These are phyloP conservation scores for Solanum megistacrolobum DNA, from an alignment of 257 asterid genomes.

Conservation along the genomic window DNA sequence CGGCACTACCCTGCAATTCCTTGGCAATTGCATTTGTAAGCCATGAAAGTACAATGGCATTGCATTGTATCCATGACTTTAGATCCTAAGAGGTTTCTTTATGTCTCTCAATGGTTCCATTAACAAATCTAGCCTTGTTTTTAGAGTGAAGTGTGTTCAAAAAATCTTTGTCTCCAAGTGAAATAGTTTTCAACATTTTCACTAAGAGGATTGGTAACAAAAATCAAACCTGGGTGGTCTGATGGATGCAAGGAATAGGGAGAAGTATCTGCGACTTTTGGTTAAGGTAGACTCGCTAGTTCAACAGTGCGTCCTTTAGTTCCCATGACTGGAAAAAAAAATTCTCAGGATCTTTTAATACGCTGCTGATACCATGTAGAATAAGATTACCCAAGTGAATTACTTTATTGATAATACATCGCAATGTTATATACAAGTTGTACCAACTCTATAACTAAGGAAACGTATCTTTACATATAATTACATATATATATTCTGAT, in stretches of 20 bases:
- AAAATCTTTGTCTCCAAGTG: neutral
- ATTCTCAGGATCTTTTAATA: too few species aligned
- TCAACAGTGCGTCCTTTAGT: neutral
- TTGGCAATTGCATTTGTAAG: neutral
- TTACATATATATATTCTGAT: too few species aligned
- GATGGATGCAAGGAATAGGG: neutral
- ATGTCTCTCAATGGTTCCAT: neutral
- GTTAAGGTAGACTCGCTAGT: neutral
- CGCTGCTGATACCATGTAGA: too few species aligned
- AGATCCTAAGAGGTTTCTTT: neutral
- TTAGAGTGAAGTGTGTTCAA: neutral
- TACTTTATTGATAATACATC: too few species aligned
- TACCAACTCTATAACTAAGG: too few species aligned
- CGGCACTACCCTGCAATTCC: neutral
- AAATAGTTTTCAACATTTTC: neutral
- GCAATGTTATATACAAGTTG: too few species aligned
- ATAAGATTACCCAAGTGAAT: too few species aligned
- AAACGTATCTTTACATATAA: too few species aligned
- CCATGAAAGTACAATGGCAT: neutral
- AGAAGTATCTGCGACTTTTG: neutral
- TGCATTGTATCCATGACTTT: neutral
- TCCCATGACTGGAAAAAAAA: too few species aligned
- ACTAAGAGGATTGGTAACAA: neutral
- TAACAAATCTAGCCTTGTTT: neutral
- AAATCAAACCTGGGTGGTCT: neutral